Conservation (phyloP, 1,139 yeast species). For the Yamadazyma triangularis region DNA sequence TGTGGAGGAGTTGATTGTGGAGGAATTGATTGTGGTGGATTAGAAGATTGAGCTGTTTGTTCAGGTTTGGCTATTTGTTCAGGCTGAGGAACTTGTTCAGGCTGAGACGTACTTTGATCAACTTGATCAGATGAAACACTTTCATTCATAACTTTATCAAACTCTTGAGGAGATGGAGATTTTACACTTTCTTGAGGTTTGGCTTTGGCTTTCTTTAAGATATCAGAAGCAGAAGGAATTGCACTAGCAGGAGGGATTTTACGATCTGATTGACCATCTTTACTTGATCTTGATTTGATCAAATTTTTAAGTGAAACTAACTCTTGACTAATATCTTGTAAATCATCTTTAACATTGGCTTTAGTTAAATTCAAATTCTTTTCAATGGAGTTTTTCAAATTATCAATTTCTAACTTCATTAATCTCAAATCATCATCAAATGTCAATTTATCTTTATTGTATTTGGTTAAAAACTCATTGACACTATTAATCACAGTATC, state of each 20-base stretch:
- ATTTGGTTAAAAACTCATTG: conserved; percentile 60
- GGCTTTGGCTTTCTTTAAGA: conserved; percentile 49
- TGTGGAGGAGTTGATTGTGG: conserved; percentile 1
- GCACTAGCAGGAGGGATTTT: conserved; percentile 51
- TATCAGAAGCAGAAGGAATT: conserved; percentile 62
- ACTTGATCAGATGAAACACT: conserved; percentile 3
- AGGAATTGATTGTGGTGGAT: conserved; percentile 3
- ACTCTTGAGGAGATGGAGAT: too few species aligned
- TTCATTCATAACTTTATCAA: conserved; percentile 3
- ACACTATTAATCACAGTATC: conserved; percentile 65
- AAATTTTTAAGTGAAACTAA: conserved; percentile 64
- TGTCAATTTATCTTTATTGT: conserved; percentile 65
- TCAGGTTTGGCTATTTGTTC: conserved; percentile 1
- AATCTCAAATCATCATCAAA: conserved; percentile 79
- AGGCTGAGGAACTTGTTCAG: conserved; percentile 1
- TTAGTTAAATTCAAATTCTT: conserved; percentile 58
- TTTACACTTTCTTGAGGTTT: too few species aligned
- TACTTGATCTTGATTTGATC: conserved; percentile 46
- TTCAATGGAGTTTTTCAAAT: conserved; percentile 66
- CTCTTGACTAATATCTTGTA: conserved; percentile 57
- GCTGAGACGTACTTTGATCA: background rate
- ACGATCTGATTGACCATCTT: conserved; percentile 13
- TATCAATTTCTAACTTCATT: conserved; percentile 77
- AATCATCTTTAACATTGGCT: conserved; percentile 50
- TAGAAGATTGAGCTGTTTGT: conserved; percentile 9